A percentile compares a stretch with the other conserved stretches of the same genome.
Conservation (phyloP, 2,329 filamentous ascomycete species). For the Aspergillus alliaceus region DNA sequence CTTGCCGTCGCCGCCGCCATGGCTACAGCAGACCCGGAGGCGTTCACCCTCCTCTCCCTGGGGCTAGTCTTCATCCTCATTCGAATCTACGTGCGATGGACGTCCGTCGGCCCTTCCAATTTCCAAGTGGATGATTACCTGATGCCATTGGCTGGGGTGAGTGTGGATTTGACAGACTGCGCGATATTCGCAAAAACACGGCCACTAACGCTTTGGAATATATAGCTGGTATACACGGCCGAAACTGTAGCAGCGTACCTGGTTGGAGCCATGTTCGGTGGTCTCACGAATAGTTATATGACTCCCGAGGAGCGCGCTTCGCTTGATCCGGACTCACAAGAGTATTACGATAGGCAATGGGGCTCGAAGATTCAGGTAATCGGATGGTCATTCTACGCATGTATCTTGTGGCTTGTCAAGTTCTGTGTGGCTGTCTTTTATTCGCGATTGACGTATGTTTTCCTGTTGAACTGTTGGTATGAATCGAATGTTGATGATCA, state of each 20-base stretch:
- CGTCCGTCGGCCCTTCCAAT: conserved; percentile 43
- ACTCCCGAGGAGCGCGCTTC: conserved; percentile 48
- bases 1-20: not conserved
- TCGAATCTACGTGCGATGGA: conserved; percentile 50
- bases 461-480: not conserved
- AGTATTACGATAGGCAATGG: conserved; percentile 45
- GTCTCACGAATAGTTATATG: conserved; percentile 59
- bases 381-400: conserved; percentile 55
- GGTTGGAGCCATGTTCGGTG: conserved; percentile 47
- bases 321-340: conserved; percentile 44
- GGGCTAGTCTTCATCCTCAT: conserved; percentile 50
- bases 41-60: conserved; percentile 51
- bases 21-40: conserved; percentile 30
- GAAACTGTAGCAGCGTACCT: conserved; percentile 51
- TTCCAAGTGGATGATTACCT: conserved; percentile 58
- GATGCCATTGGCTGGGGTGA: conserved; percentile 52
- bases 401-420: conserved; percentile 55
- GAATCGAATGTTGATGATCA: not conserved
- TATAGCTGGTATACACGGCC: conserved; percentile 48
- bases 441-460: conserved; percentile 48
- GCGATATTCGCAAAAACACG: not conserved
- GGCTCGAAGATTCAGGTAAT: conserved; percentile 54
- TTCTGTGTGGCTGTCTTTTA: conserved; percentile 56
- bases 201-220: not conserved
- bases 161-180: conserved; percentile 12